Conservation (phyloP, 257 asterid species). For the Solanum rostratum region DNA sequence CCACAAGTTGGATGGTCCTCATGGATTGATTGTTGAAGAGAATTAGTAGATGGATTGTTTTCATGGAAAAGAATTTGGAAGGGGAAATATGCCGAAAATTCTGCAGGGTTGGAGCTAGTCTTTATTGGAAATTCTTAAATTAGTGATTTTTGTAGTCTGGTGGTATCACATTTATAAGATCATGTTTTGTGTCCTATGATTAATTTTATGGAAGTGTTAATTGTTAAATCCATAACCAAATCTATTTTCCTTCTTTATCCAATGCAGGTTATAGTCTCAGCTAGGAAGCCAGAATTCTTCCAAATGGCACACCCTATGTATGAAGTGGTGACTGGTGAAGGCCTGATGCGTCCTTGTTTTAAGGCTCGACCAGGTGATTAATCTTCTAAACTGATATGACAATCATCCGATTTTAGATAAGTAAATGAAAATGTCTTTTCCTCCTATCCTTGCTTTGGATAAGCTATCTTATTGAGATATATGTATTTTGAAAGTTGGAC, state of each 20-base stretch:
- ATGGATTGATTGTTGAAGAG: neutral
- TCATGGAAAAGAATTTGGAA: neutral
- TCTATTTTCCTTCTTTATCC: neutral
- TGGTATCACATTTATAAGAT: neutral
- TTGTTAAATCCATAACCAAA: neutral
- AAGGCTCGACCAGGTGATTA: slow-evolving; percentile 60
- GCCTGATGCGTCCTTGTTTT: slow-evolving; percentile 89
- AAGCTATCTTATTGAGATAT: neutral
- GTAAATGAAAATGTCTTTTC: neutral
- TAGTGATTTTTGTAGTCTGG: neutral
- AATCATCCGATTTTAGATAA: neutral
- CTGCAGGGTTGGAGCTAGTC: neutral
- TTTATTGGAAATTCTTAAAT: neutral
- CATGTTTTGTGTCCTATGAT: neutral
- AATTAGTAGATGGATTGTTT: neutral
- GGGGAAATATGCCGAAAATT: neutral
- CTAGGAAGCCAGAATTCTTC: slow-evolving; percentile 88
- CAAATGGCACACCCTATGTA: slow-evolving; percentile 87
- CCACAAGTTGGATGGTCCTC: neutral
- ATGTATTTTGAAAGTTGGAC: neutral
- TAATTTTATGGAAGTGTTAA: neutral
- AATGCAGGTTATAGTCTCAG: slow-evolving; percentile 70
- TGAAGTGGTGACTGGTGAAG: slow-evolving; percentile 88
- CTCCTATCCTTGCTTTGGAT: neutral
- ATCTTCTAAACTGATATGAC: neutral